phyloP scores from a whole-genome alignment of 2,329 filamentous ascomycete genomes.

The Apiospora pterosperma region DNA sequence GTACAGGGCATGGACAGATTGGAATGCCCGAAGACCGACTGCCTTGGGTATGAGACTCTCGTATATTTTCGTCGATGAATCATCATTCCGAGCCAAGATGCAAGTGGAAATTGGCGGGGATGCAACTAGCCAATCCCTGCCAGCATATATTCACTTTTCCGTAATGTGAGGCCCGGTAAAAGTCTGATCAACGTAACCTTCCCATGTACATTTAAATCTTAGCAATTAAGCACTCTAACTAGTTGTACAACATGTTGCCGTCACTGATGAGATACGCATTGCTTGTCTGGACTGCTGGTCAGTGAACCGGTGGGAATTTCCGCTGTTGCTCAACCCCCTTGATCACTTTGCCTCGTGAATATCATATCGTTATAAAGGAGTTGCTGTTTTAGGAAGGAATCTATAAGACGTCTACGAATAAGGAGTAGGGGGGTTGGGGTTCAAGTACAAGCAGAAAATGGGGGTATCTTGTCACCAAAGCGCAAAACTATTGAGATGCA shows the following conservation, averaged over 20 bases:
- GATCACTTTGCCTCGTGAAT: not conserved
- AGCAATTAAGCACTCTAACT: not conserved
- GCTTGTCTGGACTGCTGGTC: not conserved
- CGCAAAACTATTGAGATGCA: constrained; percentile 3
- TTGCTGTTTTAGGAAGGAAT: not conserved
- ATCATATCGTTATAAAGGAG: not conserved
- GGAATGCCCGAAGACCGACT: not conserved
- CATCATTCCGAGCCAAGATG: constrained; percentile 9
- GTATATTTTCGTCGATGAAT: constrained; percentile 6
- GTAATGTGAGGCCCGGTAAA: not conserved
- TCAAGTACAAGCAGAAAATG: not conserved
- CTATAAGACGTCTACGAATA: not conserved
- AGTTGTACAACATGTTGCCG: too few species aligned
- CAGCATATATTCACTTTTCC: not conserved
- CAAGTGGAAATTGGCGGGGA: not conserved
- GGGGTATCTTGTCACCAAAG: constrained; percentile 4
- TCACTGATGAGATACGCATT: not conserved
- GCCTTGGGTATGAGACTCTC: not conserved
- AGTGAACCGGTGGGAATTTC: not conserved
- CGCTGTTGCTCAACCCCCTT: not conserved
- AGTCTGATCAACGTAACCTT: not conserved
- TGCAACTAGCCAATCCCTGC: not conserved
- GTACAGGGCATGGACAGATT: not conserved
- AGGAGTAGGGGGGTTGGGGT: not conserved
- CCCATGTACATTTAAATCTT: not conserved